Percentiles rank a stretch among this genome's conserved stretches.
Conservation (phyloP, 2,329 filamentous ascomycete genomes). For the Pseudogymnoascus sp. region DNA sequence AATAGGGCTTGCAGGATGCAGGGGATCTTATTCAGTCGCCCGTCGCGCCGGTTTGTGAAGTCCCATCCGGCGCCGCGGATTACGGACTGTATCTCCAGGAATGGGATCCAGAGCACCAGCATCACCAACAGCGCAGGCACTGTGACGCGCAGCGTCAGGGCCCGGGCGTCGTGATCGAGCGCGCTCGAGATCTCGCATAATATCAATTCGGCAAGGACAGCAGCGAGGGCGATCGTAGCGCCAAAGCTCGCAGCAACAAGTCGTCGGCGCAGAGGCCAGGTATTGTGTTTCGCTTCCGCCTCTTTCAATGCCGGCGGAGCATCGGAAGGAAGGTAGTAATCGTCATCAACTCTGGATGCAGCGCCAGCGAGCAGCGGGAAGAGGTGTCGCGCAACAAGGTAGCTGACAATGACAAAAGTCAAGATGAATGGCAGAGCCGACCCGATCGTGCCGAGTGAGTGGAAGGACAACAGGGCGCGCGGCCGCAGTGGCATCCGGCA, state of each 20-base stretch:
- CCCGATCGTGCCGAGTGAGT: conserved; percentile 1
- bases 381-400: conserved; percentile 58
- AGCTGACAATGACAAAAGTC: conserved; percentile 58
- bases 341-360: conserved; percentile 46
- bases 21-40: conserved; percentile 49
- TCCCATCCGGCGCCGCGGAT: conserved; percentile 51
- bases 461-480: background rate
- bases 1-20: conserved; percentile 57
- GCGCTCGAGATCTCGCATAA: conserved; percentile 77
- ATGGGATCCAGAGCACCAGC: conserved; percentile 68
- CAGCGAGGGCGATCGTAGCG: conserved; percentile 67
- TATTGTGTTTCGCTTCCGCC: conserved; percentile 51
- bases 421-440: conserved; percentile 55
- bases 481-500: background rate
- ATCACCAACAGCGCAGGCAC: conserved; percentile 65
- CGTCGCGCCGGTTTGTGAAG: conserved; percentile 51
- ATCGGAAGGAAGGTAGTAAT: conserved; percentile 54
- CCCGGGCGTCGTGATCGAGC: conserved; percentile 59
- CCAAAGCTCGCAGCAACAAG: conserved; percentile 63
- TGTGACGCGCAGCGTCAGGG: conserved; percentile 60
- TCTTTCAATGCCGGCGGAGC: conserved; percentile 53
- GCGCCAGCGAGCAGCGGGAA: conserved; percentile 64
- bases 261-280: conserved; percentile 43
- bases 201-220: conserved; percentile 72
- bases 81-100: conserved; percentile 61